These are phyloP conservation scores for Colletotrichum nymphaeae DNA, from an alignment of 2,329 filamentous ascomycete genomes.

Conservation along the genomic window DNA sequence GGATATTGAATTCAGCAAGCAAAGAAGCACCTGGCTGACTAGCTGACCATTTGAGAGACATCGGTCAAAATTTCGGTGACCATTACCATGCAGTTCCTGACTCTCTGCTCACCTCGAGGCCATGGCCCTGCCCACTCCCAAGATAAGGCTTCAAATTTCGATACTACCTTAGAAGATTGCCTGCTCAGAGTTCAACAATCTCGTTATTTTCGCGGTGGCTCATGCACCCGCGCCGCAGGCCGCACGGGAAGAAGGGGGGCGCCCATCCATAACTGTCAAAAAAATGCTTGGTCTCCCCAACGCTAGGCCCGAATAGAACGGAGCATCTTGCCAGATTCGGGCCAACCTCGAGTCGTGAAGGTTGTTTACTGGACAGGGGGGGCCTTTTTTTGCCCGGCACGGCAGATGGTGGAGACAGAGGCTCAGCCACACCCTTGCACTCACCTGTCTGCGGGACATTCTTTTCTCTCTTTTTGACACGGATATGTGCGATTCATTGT, in stretches of 20 bases:
- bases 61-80: too few species aligned
- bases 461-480: not conserved
- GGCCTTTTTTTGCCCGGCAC: not conserved
- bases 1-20: too few species aligned
- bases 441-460: not conserved
- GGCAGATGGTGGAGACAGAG: not conserved
- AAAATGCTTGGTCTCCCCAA: slow-evolving; percentile 4
- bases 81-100: not conserved
- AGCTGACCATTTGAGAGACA: too few species aligned
- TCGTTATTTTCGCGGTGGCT: not conserved
- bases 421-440: not conserved
- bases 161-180: not conserved
- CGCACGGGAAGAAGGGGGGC: slow-evolving; percentile 10
- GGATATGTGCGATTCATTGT: not conserved
- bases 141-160: not conserved
- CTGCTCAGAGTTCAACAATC: not conserved
- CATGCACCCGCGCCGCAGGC: not conserved
- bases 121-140: not conserved
- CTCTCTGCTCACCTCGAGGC: not conserved
- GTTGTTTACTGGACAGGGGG: slow-evolving; percentile 15
- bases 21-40: too few species aligned
- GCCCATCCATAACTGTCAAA: not conserved
- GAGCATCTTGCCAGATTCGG: not conserved
- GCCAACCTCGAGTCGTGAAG: not conserved
- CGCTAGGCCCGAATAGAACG: not conserved